Conservation (phyloP, 2,329 filamentous ascomycete species). For the Fusarium secorum region DNA sequence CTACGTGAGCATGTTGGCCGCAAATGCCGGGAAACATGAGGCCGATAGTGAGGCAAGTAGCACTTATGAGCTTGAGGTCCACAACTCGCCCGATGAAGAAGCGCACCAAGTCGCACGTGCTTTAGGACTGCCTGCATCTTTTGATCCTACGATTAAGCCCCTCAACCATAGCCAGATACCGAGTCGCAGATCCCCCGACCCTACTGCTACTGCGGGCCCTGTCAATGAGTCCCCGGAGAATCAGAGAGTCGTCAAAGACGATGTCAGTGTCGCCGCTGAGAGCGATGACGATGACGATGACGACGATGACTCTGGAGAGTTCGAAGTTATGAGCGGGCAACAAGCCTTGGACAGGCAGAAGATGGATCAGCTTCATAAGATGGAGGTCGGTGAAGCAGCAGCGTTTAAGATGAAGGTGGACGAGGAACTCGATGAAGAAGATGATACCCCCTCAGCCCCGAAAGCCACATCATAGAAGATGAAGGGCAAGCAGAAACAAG, state of each 20-base stretch:
- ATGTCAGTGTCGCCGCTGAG: slow-evolving; percentile 44
- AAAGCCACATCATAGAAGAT: slow-evolving; percentile 47
- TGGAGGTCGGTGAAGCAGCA: slow-evolving; percentile 66
- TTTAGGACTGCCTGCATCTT: slow-evolving; percentile 67
- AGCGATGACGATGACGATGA: slow-evolving; percentile 52
- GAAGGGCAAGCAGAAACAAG: slow-evolving; percentile 7
- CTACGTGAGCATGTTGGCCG: slow-evolving; percentile 79
- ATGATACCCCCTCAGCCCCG: slow-evolving; percentile 40
- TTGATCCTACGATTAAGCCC: slow-evolving; percentile 70
- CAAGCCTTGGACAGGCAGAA: slow-evolving; percentile 56
- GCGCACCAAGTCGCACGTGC: slow-evolving; percentile 70
- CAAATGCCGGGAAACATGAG: slow-evolving; percentile 65
- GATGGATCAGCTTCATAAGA: slow-evolving; percentile 62
- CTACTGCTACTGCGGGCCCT: slow-evolving; percentile 17
- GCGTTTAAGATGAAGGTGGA: slow-evolving; percentile 55
- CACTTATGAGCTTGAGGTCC: slow-evolving; percentile 62
- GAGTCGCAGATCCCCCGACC: slow-evolving; percentile 22
- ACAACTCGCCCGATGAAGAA: slow-evolving; percentile 67
- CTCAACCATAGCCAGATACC: slow-evolving; percentile 47
- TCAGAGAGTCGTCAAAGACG: slow-evolving; percentile 36
- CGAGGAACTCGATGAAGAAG: slow-evolving; percentile 51
- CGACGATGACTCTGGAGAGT: slow-evolving; percentile 53
- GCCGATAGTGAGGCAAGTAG: slow-evolving; percentile 63
- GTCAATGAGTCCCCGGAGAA: slow-evolving; percentile 30
- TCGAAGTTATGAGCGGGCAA: slow-evolving; percentile 55